Percentiles rank a stretch among this genome's conserved stretches.
Evolutionary conservation across 2,329 filamentous ascomycete genomes (phyloP).

Genomic region (Diaporthe helianthi): DNA sequence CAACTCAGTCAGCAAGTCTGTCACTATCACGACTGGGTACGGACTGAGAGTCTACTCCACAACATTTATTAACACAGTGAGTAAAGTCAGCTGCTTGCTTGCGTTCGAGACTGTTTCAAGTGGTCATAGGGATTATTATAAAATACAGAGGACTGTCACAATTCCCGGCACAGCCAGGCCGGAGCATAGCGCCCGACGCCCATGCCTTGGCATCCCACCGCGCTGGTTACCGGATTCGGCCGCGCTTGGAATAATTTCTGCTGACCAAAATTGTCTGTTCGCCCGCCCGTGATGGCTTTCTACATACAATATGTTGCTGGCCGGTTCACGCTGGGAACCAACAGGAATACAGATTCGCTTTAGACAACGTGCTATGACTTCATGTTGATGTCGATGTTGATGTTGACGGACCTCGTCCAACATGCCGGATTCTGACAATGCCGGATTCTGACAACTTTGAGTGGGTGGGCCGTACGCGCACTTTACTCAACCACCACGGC

Average conservation of each 20-base stretch:
- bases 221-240: constrained; percentile 26
- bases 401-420: too few relatives aligned
- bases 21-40: background rate
- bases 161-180: constrained; percentile 10
- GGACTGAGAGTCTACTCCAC: background rate
- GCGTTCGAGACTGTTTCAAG: background rate
- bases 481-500: background rate
- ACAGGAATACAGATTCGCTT: too few relatives aligned
- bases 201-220: background rate
- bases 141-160: background rate
- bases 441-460: background rate
- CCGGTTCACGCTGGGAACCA: background rate
- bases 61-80: background rate
- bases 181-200: too few relatives aligned
- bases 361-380: background rate
- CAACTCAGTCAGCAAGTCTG: background rate
- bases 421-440: too few relatives aligned
- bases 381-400: too few relatives aligned
- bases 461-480: background rate
- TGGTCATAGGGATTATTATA: background rate
- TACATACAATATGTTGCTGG: background rate
- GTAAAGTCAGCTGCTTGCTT: too few relatives aligned
- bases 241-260: background rate
- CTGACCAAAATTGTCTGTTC: background rate
- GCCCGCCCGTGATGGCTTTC: background rate